Evolutionary conservation across 129 eudicot species (phyloP), one percentile per base, ranked within the genome.

Genomic region (Pulicaria dysenterica): DNA sequence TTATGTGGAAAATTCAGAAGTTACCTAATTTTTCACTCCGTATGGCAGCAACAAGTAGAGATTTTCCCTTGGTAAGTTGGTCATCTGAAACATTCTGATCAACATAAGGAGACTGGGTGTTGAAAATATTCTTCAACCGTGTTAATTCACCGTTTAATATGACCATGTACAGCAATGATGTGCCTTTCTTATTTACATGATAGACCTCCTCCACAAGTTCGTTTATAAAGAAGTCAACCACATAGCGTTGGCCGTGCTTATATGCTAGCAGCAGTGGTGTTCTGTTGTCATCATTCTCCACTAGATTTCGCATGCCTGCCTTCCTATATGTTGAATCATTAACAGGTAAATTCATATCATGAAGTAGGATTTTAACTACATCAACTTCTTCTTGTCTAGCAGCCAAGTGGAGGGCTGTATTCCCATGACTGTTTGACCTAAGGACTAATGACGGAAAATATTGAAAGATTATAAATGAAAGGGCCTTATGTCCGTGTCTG

Each of bases 351-450:
- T n/a, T n/a, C n/a, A n/a, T n/a, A n/a, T n/a, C n/a, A n/a, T 17
- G 58, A n/a, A 60, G 56, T 2, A 77, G 44, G 50, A 62, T 43
- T 34, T 14, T 11, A 8, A 53, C 73, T 38, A 71, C 42, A 6
- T 51, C 31, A 5, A 69, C 58, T 13, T 74, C 8, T 14, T 81
- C 81, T 1, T 58, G 57, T 58, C 53, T 83, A 7, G 83, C 80
- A 16, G 86, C 86, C 49, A 83, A 43, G 70, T 83, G 86, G 49
- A 78, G 67, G 49, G 74, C 67, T 31, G 86, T 83, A 41, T 83
- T 79, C 36, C 78, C 81, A 4, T 70, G 41, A 51, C n/a, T 40
- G 50, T 79, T 83, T 73, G 41, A 15, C 54, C 50, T 16, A 11
- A 41, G 5, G 54, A 83, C 6, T 9, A 73, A 55, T 9, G 4